Percentiles rank a stretch among this genome's conserved stretches.
phyloP scores from a whole-genome alignment of 805 yeast genomes.

The Kluyveromyces siamensis region DNA sequence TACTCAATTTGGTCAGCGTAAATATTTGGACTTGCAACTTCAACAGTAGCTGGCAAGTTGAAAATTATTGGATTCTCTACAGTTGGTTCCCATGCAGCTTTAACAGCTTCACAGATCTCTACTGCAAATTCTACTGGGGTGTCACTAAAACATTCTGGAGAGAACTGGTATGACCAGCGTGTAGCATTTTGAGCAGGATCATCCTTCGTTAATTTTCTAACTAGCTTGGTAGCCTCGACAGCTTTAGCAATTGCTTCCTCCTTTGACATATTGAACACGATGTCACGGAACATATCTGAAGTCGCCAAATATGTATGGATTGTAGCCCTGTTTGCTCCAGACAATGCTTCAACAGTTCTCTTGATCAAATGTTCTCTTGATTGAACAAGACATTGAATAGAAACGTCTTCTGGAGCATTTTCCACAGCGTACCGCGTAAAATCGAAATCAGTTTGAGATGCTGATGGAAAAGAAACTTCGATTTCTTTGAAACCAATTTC shows the following conservation, averaged over 20 bases:
- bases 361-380: slow-evolving; percentile 67
- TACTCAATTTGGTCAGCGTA: slow-evolving; percentile 79
- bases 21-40: slow-evolving; percentile 64
- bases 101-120: slow-evolving; percentile 73
- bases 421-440: slow-evolving; percentile 74
- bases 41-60: slow-evolving; percentile 76
- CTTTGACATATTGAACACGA: slow-evolving; percentile 64
- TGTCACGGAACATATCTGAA: slow-evolving; percentile 64
- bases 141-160: slow-evolving; percentile 73
- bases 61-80: slow-evolving; percentile 64
- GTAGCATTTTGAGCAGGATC: slow-evolving; percentile 58
- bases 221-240: slow-evolving; percentile 59
- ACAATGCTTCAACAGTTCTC: slow-evolving; percentile 64
- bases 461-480: slow-evolving; percentile 74
- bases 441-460: slow-evolving; percentile 76
- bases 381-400: slow-evolving; percentile 66
- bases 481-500: slow-evolving; percentile 75
- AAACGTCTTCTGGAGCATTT: slow-evolving; percentile 67
- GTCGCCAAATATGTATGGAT: slow-evolving; percentile 71
- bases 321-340: slow-evolving; percentile 65
- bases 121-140: slow-evolving; percentile 67
- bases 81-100: slow-evolving; percentile 73
- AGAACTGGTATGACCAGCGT: slow-evolving; percentile 62
- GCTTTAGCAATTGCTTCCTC: slow-evolving; percentile 63
- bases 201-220: slow-evolving; percentile 63